Conservation (phyloP, 108 stramenopile species). For the Mediolabrus comicus region DNA sequence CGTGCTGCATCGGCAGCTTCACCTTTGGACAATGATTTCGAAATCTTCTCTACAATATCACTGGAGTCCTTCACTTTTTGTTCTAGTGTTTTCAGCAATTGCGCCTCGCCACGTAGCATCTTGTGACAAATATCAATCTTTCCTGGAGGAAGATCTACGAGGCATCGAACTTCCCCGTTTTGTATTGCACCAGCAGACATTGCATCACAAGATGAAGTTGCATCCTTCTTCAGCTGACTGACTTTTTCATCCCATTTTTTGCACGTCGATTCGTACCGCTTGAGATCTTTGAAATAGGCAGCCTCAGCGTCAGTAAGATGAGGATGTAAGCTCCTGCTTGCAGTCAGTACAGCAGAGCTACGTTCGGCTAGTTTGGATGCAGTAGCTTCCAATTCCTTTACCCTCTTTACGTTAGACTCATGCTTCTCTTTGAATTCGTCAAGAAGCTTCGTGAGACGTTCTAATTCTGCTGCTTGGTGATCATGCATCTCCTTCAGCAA, state of each 20-base stretch:
- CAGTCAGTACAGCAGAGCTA: slow-evolving; percentile 58
- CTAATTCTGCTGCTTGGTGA: slow-evolving; percentile 49
- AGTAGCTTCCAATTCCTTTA: slow-evolving; percentile 41
- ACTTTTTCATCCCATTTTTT: slow-evolving; percentile 52
- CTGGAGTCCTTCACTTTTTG: slow-evolving; percentile 19
- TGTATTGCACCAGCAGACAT: slow-evolving; percentile 37
- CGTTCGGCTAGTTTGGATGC: slow-evolving; percentile 55
- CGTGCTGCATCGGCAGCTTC: slow-evolving; percentile 12
- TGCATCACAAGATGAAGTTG: slow-evolving; percentile 20
- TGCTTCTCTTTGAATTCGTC: slow-evolving; percentile 42
- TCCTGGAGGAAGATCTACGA: slow-evolving; percentile 20
- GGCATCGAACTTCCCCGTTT: slow-evolving; percentile 30
- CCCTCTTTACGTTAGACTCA: slow-evolving; percentile 36
- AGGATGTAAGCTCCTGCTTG: slow-evolving; percentile 61
- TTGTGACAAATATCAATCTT: slow-evolving; percentile 36
- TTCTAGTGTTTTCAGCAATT: slow-evolving; percentile 32
- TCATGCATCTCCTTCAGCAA: slow-evolving; percentile 48
- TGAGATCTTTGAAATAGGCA: slow-evolving; percentile 66
- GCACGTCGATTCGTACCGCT: slow-evolving; percentile 47
- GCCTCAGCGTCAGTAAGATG: slow-evolving; percentile 73
- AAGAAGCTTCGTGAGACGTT: slow-evolving; percentile 39
- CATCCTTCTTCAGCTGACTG: slow-evolving; percentile 31
- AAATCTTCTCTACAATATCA: slow-evolving; percentile 13
- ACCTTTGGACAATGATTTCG: slow-evolving; percentile 8
- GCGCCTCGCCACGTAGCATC: slow-evolving; percentile 25